Evolutionary conservation across 139 green algal species (phyloP).

Genomic region (Chlorella sp.): DNA sequence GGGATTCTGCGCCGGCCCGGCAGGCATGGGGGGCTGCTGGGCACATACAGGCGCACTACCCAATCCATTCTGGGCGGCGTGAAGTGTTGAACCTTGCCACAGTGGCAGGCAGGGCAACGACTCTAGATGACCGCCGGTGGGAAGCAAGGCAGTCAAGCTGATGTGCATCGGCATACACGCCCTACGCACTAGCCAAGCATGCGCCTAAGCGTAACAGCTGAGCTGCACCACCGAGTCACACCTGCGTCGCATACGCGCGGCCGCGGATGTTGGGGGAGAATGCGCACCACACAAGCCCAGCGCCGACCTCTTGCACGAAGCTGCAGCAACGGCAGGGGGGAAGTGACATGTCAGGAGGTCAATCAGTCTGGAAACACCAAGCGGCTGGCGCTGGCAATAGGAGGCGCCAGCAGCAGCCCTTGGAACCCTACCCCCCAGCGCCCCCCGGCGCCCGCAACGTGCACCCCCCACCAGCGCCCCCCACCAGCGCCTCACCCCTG

Average conservation of each 20-base stretch:
- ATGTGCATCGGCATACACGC: too few relatives aligned
- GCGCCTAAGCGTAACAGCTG: too few relatives aligned
- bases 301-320: conserved; percentile 46
- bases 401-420: background rate
- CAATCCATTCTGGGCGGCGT: conserved; percentile 3
- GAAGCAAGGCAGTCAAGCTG: background rate
- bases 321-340: background rate
- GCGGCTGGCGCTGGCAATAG: background rate
- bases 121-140: conserved; percentile 3
- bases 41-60: background rate
- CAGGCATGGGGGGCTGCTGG: background rate
- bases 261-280: conserved; percentile 37
- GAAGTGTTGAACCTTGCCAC: conserved; percentile 7
- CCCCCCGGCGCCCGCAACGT: too few relatives aligned
- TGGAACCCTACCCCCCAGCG: too few relatives aligned
- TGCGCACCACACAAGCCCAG: conserved; percentile 38
- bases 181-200: too few relatives aligned
- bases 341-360: background rate
- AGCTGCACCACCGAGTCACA: background rate
- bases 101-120: background rate
- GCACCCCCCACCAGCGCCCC: too few relatives aligned
- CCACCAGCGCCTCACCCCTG: conserved; percentile 21
- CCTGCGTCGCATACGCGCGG: conserved; percentile 25
- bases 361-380: background rate
- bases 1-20: background rate